Base-by-base conservation (phyloP, 768 basidiomycete genomes). In the Kwoniella newhampshirensis region DNA sequence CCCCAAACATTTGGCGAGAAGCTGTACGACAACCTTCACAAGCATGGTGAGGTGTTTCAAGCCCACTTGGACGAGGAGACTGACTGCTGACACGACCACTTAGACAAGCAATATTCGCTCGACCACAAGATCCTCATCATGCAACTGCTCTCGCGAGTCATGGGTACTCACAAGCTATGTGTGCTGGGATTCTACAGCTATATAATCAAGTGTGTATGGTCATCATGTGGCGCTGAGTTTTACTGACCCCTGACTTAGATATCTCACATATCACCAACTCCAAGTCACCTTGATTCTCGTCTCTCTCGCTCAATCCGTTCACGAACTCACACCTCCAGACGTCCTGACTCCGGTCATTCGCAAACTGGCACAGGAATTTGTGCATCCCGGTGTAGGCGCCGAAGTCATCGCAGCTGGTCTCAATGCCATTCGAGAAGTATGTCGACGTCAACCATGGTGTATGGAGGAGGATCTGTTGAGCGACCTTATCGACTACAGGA, bases 121-220 rank as follows among this genome's bases (percentile, higher is more conserved):
- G 93, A 97, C 67, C 96, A 98, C 81, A 97, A 96, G 78, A 87
- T 99, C 54, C 82, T 98, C 61, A 81, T 97, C 74, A 94, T 98
- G 91, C 91, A 96, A 73, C 86, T 99, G 47, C 83, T 98, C 42
- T 88, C 91, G 3, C 86, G 96, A 44, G 87, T 97, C 32, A 92
- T 91, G 85, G 90, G 90, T 26, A 79, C 83, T 1, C 93, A 98
- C 80, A 93, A 91, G 76, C 85, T 94, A 54, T 91, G 87, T 73
- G 86, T 98, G 36, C 86, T 98, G 40, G 84, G 87, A 1, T 96
- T 97, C 78, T 99, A 99, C 80, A 89, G 89, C 12, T 98, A 97
- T 79, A 84, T 96, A 75, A 80, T 93, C 79, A 80, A 80, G 74
- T 77, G 60, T 55, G 71, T 60, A 21, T 2, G 7, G 21, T 39